Percentiles rank a stretch among this genome's conserved stretches.
phyloP scores from a whole-genome alignment of 2,329 filamentous ascomycete species.

The Penicillium sp. region DNA sequence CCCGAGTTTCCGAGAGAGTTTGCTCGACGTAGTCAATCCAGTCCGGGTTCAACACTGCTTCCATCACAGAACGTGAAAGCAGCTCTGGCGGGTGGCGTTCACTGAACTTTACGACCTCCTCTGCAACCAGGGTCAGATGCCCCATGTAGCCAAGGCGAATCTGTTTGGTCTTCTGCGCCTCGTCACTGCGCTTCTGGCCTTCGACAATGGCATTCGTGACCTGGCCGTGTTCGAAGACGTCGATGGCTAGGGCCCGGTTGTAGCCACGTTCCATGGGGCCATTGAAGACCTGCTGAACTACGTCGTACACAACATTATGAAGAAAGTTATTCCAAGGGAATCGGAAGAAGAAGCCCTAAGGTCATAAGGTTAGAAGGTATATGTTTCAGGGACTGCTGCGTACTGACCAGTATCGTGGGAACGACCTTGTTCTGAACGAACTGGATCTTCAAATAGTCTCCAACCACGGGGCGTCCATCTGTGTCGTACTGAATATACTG shows the following conservation, averaged over 20 bases:
- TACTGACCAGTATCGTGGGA: conserved; percentile 83
- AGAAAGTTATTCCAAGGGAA: conserved; percentile 99
- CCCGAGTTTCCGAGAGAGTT: conserved; percentile 84
- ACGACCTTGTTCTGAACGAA: conserved; percentile 94
- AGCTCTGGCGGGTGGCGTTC: conserved; percentile 87
- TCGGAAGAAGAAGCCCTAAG: conserved; percentile 89
- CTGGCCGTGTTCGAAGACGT: conserved; percentile 84
- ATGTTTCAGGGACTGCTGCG: background rate
- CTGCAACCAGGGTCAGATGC: conserved; percentile 90
- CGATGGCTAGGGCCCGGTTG: conserved; percentile 83
- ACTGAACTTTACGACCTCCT: conserved; percentile 98
- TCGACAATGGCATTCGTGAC: conserved; percentile 89
- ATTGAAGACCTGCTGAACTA: conserved; percentile 98
- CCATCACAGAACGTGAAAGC: conserved; percentile 75
- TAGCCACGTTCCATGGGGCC: conserved; percentile 94
- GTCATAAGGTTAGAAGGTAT: conserved; percentile 1
- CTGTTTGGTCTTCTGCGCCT: conserved; percentile 74
- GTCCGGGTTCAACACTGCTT: conserved; percentile 80
- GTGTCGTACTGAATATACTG: conserved; percentile 54
- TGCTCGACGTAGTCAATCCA: conserved; percentile 97
- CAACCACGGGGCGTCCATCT: conserved; percentile 73
- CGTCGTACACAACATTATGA: conserved; percentile 98
- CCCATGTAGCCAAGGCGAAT: conserved; percentile 98
- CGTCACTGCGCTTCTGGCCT: conserved; percentile 81
- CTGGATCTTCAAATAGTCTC: conserved; percentile 90